Percentiles rank a stretch among this genome's conserved stretches.
phyloP scores from a whole-genome alignment of 257 asterid species.

The Solanum tacnaense region DNA sequence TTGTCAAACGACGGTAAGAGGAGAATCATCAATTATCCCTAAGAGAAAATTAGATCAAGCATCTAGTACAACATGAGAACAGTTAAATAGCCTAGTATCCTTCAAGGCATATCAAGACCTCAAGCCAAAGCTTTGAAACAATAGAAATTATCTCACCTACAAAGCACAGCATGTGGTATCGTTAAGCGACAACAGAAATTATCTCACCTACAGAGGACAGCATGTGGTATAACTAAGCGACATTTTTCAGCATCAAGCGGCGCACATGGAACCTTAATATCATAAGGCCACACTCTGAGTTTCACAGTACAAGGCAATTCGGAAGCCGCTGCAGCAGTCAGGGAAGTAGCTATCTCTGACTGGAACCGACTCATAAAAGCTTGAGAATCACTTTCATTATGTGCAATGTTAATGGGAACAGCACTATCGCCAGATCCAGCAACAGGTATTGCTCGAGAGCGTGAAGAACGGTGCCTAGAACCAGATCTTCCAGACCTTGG shows the following conservation, averaged over 20 bases:
- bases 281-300: constrained; percentile 93
- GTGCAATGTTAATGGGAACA: constrained; percentile 29
- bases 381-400: constrained; percentile 43
- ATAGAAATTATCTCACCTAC: constrained; percentile 42
- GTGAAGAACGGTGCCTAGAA: constrained; percentile 57
- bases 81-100: background rate
- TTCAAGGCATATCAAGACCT: background rate
- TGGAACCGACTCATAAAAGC: constrained; percentile 61
- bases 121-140: background rate
- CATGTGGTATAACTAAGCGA: constrained; percentile 83
- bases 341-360: constrained; percentile 72
- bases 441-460: constrained; percentile 30
- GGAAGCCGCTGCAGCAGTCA: constrained; percentile 92
- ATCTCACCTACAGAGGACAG: constrained; percentile 88
- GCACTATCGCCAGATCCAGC: constrained; percentile 37
- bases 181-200: constrained; percentile 46
- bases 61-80: background rate
- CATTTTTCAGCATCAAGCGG: constrained; percentile 60
- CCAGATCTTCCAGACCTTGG: constrained; percentile 68
- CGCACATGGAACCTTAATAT: constrained; percentile 61
- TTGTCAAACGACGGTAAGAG: background rate
- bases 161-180: constrained; percentile 86
- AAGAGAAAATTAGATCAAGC: background rate
- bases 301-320: constrained; percentile 97
- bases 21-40: background rate